Evolutionary conservation across 2,329 filamentous ascomycete genomes (phyloP).

Genomic region (Xylariaceae sp.): DNA sequence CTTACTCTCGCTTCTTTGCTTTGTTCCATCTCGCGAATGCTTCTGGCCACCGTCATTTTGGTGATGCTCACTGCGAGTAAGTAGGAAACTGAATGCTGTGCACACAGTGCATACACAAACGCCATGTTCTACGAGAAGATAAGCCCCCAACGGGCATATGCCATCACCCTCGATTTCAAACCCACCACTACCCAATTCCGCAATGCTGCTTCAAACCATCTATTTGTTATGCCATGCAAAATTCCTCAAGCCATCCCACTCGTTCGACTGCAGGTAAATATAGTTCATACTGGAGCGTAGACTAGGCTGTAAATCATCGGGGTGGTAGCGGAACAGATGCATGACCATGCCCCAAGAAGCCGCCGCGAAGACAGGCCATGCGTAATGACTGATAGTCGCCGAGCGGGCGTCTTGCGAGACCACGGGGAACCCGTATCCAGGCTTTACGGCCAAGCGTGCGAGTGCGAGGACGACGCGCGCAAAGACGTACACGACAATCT

Average conservation of each 20-base stretch:
- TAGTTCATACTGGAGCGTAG: conserved; percentile 95
- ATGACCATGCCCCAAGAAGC: conserved; percentile 91
- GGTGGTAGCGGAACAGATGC: conserved; percentile 90
- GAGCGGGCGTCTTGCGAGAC: conserved; percentile 45
- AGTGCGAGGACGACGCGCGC: conserved; percentile 82
- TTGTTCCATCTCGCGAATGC: conserved; percentile 9
- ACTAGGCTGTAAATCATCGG: conserved; percentile 85
- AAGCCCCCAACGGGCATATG: not conserved
- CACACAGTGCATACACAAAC: not conserved
- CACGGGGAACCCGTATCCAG: conserved; percentile 46
- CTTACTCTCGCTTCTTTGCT: conserved; percentile 6
- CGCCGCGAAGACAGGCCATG: conserved; percentile 90
- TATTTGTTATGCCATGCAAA: conserved; percentile 81
- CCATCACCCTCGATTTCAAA: not conserved
- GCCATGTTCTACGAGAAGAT: not conserved
- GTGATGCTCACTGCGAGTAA: not conserved
- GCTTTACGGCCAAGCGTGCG: conserved; percentile 76
- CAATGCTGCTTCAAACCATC: conserved; percentile 1
- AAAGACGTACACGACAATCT: conserved; percentile 98
- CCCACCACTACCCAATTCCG: not conserved
- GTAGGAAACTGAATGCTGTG: not conserved
- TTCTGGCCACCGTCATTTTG: not conserved
- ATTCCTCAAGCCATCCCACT: conserved; percentile 82
- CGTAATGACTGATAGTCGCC: conserved; percentile 58
- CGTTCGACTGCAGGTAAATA: conserved; percentile 85